These are phyloP conservation scores for Alternaria alternata DNA, from an alignment of 2,329 filamentous ascomycete genomes.

Conservation along the genomic window DNA sequence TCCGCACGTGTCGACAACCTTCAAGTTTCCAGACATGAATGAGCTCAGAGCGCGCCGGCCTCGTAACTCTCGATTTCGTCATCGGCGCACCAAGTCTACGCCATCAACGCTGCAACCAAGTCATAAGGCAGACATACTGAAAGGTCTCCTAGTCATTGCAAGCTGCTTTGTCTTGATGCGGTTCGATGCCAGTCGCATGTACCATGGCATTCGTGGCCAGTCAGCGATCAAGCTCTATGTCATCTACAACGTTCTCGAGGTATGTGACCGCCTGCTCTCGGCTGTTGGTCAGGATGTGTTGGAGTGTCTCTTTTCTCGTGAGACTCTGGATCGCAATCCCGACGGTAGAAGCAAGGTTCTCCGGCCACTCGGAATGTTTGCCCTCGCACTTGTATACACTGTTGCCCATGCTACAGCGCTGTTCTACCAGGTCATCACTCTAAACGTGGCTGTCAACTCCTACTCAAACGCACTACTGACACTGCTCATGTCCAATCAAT, in stretches of 20 bases:
- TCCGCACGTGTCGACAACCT: conserved; percentile 28
- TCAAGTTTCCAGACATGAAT: conserved; percentile 40
- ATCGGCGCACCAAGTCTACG: conserved; percentile 81
- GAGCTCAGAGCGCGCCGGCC: conserved; percentile 38
- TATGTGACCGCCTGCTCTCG: conserved; percentile 86
- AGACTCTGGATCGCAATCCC: conserved; percentile 86
- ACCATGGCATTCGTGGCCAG: conserved; percentile 95
- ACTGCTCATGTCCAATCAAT: conserved; percentile 93
- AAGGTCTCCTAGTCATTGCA: conserved; percentile 85
- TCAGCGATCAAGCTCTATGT: conserved; percentile 98
- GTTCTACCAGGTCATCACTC: conserved; percentile 96
- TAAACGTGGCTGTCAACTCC: conserved; percentile 98
- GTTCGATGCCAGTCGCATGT: conserved; percentile 96
- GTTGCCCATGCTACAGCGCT: conserved; percentile 85
- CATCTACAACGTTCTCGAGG: conserved; percentile 97
- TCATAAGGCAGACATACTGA: conserved; percentile 94
- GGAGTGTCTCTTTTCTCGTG: conserved; percentile 92
- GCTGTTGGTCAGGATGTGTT: conserved; percentile 95
- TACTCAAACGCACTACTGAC: conserved; percentile 96
- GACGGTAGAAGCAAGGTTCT: conserved; percentile 91
- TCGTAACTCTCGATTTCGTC: conserved; percentile 54
- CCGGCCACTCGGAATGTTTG: conserved; percentile 88
- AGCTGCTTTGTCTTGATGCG: conserved; percentile 87
- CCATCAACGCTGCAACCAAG: conserved; percentile 86
- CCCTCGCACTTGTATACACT: conserved; percentile 86